phyloP scores from a whole-genome alignment of 2,329 filamentous ascomycete genomes.

The Xylaria multiplex region DNA sequence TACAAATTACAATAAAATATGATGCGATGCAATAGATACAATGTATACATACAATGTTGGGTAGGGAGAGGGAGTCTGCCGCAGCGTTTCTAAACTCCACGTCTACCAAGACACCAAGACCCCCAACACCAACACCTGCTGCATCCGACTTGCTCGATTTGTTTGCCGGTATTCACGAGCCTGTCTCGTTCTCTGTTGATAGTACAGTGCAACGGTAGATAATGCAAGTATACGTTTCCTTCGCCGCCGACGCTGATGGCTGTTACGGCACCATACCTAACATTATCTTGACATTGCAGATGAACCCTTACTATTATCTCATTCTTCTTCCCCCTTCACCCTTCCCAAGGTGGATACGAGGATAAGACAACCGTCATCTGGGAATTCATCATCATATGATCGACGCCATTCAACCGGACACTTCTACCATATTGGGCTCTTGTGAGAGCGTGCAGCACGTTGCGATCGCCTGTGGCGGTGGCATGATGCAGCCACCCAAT shows the following conservation, averaged over 20 bases:
- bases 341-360: constrained; percentile 24
- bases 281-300: constrained; percentile 18
- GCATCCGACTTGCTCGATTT: constrained; percentile 3
- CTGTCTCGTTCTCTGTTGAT: constrained; percentile 21
- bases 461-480: constrained; percentile 35
- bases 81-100: constrained; percentile 18
- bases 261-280: constrained; percentile 19
- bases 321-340: not conserved
- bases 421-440: constrained; percentile 42
- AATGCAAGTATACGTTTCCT: constrained; percentile 20
- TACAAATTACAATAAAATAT: too few relatives aligned
- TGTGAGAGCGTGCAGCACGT: constrained; percentile 33
- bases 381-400: constrained; percentile 46
- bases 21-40: not conserved
- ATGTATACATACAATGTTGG: not conserved
- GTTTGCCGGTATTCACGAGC: constrained; percentile 7
- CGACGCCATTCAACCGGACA: constrained; percentile 45
- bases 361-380: constrained; percentile 30
- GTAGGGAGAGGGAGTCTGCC: constrained; percentile 14
- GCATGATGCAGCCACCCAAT: constrained; percentile 33
- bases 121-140: not conserved
- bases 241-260: constrained; percentile 29
- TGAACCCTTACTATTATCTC: not conserved
- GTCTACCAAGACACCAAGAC: constrained; percentile 9
- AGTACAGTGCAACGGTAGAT: constrained; percentile 29